phyloP scores from a whole-genome alignment of 305 asterid genomes.

The Fraxinus nigra region DNA sequence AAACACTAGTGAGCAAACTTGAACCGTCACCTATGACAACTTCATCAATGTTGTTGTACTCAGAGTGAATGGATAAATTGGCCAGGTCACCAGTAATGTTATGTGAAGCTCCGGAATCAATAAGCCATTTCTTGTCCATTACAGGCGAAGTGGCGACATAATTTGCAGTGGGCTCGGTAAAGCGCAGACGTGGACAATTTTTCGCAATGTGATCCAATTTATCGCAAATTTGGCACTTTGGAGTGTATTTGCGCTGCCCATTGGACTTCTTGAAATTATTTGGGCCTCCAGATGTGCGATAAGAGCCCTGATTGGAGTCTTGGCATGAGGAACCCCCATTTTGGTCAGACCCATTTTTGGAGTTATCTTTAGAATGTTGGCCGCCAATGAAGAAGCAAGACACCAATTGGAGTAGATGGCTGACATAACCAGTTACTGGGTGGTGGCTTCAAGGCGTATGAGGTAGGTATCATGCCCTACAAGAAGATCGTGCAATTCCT shows the following conservation, averaged over 20 bases:
- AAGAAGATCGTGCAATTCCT: no score
- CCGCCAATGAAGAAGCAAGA: not conserved
- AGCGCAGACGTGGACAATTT: not conserved
- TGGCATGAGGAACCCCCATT: not conserved
- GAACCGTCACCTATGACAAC: no score
- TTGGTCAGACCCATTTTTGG: not conserved
- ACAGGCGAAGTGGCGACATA: not conserved
- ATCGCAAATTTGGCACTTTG: no score
- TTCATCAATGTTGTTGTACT: no score
- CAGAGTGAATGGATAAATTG: no score
- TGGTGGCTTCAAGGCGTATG: not conserved
- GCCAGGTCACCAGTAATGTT: no score
- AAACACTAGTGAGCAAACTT: no score
- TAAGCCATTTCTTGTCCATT: not conserved
- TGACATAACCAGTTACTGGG: not conserved
- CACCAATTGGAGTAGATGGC: not conserved
- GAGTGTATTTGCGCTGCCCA: not conserved
- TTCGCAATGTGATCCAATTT: not conserved
- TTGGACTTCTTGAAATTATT: not conserved
- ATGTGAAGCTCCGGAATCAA: not conserved
- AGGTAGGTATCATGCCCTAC: not conserved
- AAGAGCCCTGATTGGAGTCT: not conserved
- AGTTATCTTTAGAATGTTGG: not conserved
- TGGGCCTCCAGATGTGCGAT: not conserved
- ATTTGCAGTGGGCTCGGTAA: not conserved